Base-by-base conservation (phyloP, 495 filamentous ascomycete species). In the Xylaria venustula region DNA sequence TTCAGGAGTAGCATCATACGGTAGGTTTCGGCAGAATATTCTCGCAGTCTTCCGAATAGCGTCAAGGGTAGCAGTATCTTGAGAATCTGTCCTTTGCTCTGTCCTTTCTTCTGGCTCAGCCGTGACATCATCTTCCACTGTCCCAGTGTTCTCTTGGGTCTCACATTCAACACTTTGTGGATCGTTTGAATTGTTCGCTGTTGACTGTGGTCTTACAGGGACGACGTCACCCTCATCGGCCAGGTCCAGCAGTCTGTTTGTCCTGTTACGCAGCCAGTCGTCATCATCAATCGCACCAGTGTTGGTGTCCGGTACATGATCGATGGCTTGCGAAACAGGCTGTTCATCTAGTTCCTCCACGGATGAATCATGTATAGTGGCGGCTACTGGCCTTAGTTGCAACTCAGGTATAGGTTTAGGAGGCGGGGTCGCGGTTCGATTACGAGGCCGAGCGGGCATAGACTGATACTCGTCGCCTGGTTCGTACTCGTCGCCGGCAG, bases 201-300 rank as follows among this genome's bases (percentile, higher is more conserved):
- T 19, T 11, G 55, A 60, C 7, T 71, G 63, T 15, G 58, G 61
- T 37, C 60, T n/a, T 2, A 62, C 15, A 60, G 77, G 68, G 0
- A 61, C 61, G 4, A 75, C 62, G 47, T 81, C 81, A 44, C 83
- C 77, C 2, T 77, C 79, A 52, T 93, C 91, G 20, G 90, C 78
- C 20, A 98, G 77, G 68, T 92, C 95, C 36, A 98, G 80, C 47
- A 97, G 75, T 64, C 95, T 85, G 71, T 87, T 97, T n/a, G 92
- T 97, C 64, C 90, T 88, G 41, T 90, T 95, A 41, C 94, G 87
- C 50, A 97, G 80, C 94, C 94, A 99, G 70, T 99, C 94, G 46
- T 85, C 82, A 71, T 98, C 95, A 20, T 84, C 79, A 50, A 75
- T 68, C 12, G 54, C 63, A 17, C 20, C 32, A 3, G 53, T 20